phyloP scores from a whole-genome alignment of 768 basidiomycete genomes.

The Terana coerulea region DNA sequence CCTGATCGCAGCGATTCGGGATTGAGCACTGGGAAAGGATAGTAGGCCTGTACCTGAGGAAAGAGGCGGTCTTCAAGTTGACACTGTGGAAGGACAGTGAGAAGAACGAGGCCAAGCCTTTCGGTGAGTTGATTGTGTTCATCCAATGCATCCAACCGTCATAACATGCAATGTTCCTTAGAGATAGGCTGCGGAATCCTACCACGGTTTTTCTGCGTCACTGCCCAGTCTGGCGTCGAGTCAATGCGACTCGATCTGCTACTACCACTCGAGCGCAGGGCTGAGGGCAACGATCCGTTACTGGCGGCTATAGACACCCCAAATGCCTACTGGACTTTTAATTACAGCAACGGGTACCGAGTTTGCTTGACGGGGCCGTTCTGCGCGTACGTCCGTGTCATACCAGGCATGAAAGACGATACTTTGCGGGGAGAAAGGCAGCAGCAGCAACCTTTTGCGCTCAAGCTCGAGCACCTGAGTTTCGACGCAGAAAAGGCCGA shows the following conservation, averaged over 20 bases:
- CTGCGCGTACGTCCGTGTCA: conserved; percentile 52
- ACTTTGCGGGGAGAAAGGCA: conserved; percentile 6
- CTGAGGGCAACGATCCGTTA: too few species aligned
- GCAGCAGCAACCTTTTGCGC: conserved; percentile 22
- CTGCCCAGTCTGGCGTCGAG: conserved; percentile 79
- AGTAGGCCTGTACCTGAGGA: conserved; percentile 67
- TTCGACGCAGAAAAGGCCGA: conserved; percentile 75
- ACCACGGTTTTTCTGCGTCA: conserved; percentile 82
- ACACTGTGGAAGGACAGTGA: conserved; percentile 88
- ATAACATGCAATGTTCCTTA: conserved; percentile 25
- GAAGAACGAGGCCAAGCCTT: conserved; percentile 74
- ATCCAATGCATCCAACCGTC: neutral
- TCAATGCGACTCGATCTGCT: conserved; percentile 80
- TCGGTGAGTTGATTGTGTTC: conserved; percentile 48
- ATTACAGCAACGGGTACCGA: conserved; percentile 74
- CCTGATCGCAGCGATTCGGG: conserved; percentile 64
- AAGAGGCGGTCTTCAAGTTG: conserved; percentile 69
- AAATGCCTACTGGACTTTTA: conserved; percentile 86
- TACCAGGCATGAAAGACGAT: conserved; percentile 17
- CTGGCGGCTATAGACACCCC: too few species aligned
- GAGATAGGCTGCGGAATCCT: conserved; percentile 79
- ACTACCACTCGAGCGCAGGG: too few species aligned
- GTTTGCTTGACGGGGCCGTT: conserved; percentile 75
- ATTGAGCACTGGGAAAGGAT: conserved; percentile 65
- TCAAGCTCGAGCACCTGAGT: conserved; percentile 70